Percentiles rank a stretch among this genome's conserved stretches.
Conservation (phyloP, 2,329 filamentous ascomycete species). For the Colletotrichum orbiculare region DNA sequence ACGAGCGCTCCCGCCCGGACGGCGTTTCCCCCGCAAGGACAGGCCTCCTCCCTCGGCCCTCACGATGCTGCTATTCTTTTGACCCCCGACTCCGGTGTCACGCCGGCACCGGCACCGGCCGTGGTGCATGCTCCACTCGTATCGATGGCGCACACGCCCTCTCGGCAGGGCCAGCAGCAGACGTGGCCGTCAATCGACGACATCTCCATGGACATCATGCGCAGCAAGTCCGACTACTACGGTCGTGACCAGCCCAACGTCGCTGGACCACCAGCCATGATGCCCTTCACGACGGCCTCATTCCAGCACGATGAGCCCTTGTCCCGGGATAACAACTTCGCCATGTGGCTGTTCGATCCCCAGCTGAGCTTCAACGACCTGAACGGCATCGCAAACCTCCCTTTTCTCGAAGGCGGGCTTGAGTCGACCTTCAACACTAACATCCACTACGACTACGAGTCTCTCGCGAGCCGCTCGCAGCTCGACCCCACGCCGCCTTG, state of each 20-base stretch:
- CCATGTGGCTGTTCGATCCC: conserved; percentile 62
- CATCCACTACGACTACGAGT: conserved; percentile 63
- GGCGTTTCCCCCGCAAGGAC: conserved; percentile 25
- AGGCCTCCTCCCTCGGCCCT: conserved; percentile 49
- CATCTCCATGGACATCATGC: conserved; percentile 48
- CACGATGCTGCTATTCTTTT: conserved; percentile 60
- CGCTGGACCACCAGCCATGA: conserved; percentile 47
- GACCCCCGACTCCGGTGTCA: conserved; percentile 51
- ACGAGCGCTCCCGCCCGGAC: conserved; percentile 36
- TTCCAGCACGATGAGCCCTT: conserved; percentile 50
- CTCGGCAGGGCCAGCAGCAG: conserved; percentile 42
- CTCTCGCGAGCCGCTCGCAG: conserved; percentile 58
- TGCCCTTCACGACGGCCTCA: conserved; percentile 47
- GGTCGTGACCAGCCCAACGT: conserved; percentile 43
- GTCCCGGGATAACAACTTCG: conserved; percentile 56
- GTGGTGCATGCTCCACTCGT: conserved; percentile 23
- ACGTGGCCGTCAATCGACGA: conserved; percentile 51
- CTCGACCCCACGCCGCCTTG: conserved; percentile 56
- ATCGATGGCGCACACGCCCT: conserved; percentile 16
- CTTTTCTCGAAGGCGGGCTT: conserved; percentile 61
- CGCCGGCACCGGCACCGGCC: conserved; percentile 41
- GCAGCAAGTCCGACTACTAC: conserved; percentile 52
- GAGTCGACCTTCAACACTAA: conserved; percentile 64
- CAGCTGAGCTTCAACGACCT: conserved; percentile 55
- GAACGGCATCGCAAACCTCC: conserved; percentile 52